Evolutionary conservation across 2,329 filamentous ascomycete species (phyloP), one percentile per base, ranked within the genome.

Genomic region (Ciborinia camelliae): DNA sequence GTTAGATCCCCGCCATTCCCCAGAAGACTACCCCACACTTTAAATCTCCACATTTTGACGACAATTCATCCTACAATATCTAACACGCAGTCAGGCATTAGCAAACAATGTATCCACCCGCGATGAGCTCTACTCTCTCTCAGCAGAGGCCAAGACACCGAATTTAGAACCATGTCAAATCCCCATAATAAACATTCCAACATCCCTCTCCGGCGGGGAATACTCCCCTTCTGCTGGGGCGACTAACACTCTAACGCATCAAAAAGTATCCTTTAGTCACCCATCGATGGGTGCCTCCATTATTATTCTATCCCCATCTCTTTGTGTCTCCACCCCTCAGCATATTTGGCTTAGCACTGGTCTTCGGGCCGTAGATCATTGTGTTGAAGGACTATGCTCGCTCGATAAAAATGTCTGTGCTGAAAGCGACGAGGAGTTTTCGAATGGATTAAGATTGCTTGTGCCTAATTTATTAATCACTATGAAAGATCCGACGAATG

Each of bases 311-410:
- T 84, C 87, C 64, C 82, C 85, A 2, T 75, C 77, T 18, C 75
- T 87, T 0, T 79, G 78, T 20, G 72, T 76, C 2, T 81, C 80
- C 0, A 86, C 84, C 0, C 85, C 84, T 0, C 74, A 77, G 0
- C 75, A 75, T 26, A 77, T 85, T 26, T 88, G 84, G 85, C 75
- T 87, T 1, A 82, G 81, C 51, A 85, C 83, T 0, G 85, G 86
- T 0, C 77, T 87, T 9, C 77, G 84, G 10, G 79, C 81, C 0
- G 78, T 86, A 0, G 84, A 86, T 68, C 84, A 86, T 70, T 86
- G 83, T 64, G 79, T 86, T 4, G 84, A 86, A 73, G 81, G 81
- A 1, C 71, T 83, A 5, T 84, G 81, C 67, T 80, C 80, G 0
- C 70, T 79, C 1, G 39, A 67, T 52, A 28, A 57, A 20, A 69